A percentile compares a stretch with the other conserved stretches of the same genome.
These are phyloP conservation scores for Plasmodium inui DNA, from an alignment of 169 alveolate species.

Conservation along the genomic window DNA sequence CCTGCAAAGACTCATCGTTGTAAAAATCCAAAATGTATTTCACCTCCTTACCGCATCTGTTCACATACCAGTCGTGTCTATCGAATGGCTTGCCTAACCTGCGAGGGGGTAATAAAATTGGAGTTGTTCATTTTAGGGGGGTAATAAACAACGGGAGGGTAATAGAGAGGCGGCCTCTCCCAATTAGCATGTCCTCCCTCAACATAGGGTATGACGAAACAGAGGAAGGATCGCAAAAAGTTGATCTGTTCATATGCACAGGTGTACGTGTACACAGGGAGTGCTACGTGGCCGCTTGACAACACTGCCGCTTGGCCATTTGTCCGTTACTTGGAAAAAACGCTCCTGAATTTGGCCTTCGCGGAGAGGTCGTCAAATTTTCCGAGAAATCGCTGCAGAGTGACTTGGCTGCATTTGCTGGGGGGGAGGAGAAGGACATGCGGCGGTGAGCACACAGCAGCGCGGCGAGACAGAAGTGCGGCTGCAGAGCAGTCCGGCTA, in stretches of 20 bases:
- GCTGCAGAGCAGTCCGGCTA: background rate
- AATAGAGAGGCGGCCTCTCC: background rate
- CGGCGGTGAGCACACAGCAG: background rate
- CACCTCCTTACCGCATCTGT: conserved; percentile 86
- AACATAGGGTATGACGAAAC: background rate
- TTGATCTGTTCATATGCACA: background rate
- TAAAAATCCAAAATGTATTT: conserved; percentile 89
- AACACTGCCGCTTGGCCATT: background rate
- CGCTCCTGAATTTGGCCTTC: conserved; percentile 79
- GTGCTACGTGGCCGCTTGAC: background rate
- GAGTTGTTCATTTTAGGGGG: background rate
- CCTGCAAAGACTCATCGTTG: conserved; percentile 85
- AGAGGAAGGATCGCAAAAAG: background rate
- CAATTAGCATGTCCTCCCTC: background rate
- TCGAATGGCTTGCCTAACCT: conserved; percentile 88
- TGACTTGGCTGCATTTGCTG: conserved; percentile 81
- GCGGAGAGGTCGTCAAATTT: conserved; percentile 80
- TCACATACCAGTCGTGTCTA: conserved; percentile 90
- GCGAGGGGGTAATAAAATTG: background rate
- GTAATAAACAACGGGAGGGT: background rate
- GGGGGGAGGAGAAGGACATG: background rate
- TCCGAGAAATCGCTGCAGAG: conserved; percentile 87
- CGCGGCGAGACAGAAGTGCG: background rate
- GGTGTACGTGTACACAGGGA: too few relatives aligned
- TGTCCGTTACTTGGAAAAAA: conserved; percentile 60